Conservation (phyloP, 805 yeast species). For the Cyberlindnera bimundalis region DNA sequence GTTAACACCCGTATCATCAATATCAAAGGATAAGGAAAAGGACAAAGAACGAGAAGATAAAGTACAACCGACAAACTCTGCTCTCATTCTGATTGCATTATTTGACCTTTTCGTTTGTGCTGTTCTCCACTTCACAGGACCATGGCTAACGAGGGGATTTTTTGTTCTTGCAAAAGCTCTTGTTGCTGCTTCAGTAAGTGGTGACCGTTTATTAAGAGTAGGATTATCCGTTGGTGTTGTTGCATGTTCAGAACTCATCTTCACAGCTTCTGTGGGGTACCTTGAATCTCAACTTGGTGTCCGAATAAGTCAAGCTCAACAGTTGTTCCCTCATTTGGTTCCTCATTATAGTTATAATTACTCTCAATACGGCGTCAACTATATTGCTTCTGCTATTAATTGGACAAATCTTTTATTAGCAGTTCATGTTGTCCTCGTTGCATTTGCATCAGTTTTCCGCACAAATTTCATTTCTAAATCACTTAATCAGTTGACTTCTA, state of each 20-base stretch:
- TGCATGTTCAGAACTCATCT: constrained; percentile 13
- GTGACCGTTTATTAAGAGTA: constrained; percentile 15
- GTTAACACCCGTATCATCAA: neutral
- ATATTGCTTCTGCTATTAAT: constrained; percentile 9
- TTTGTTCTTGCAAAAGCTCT: constrained; percentile 25
- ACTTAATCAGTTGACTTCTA: constrained; percentile 23
- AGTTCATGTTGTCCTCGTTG: constrained; percentile 25
- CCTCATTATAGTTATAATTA: constrained; percentile 4
- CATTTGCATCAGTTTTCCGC: constrained; percentile 24
- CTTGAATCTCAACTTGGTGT: constrained; percentile 12
- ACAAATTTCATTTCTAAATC: constrained; percentile 25
- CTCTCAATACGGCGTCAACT: constrained; percentile 4
- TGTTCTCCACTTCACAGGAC: constrained; percentile 20
- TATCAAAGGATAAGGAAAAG: constrained; percentile 6
- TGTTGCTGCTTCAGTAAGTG: constrained; percentile 21
- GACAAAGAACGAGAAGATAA: constrained; percentile 9
- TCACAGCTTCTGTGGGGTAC: constrained; percentile 9
- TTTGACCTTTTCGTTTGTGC: constrained; percentile 20
- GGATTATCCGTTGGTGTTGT: constrained; percentile 11
- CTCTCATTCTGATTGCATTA: constrained; percentile 17
- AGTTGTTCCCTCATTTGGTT: constrained; percentile 25
- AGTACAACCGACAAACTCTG: constrained; percentile 6
- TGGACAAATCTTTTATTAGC: constrained; percentile 21
- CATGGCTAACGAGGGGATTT: constrained; percentile 22
- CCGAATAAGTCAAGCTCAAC: constrained; percentile 8